These are phyloP conservation scores for Jackrogersella multiformis DNA, from an alignment of 495 filamentous ascomycete genomes.

Conservation along the genomic window DNA sequence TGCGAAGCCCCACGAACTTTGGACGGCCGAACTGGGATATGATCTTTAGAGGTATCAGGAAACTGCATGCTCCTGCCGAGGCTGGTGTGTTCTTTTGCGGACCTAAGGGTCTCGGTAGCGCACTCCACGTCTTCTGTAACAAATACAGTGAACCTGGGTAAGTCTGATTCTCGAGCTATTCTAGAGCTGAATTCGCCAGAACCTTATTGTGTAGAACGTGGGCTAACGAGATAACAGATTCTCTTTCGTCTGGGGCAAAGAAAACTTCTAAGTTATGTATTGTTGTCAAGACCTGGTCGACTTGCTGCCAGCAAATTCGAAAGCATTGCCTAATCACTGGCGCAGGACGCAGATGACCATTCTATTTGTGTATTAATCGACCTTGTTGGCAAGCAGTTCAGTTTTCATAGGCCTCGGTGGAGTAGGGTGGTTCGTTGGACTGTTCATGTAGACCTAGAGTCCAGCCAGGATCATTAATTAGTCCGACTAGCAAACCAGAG, in stretches of 20 bases:
- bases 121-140: conserved; percentile 78
- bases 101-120: conserved; percentile 73
- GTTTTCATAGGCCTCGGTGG: conserved; percentile 27
- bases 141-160: conserved; percentile 78
- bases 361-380: conserved; percentile 37
- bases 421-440: conserved; percentile 6
- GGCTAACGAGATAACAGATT: conserved; percentile 49
- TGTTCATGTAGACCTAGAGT: conserved; percentile 25
- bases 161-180: conserved; percentile 33
- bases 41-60: conserved; percentile 77
- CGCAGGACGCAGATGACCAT: conserved; percentile 40
- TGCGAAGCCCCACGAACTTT: conserved; percentile 79
- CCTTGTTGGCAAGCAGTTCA: conserved; percentile 26
- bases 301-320: conserved; percentile 14
- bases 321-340: conserved; percentile 36
- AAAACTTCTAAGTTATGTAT: conserved; percentile 69
- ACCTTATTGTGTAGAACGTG: not conserved
- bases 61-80: conserved; percentile 75
- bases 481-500: conserved; percentile 22
- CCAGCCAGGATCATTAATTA: conserved; percentile 25
- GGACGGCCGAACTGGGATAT: conserved; percentile 83
- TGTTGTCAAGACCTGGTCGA: conserved; percentile 27
- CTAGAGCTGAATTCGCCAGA: not conserved
- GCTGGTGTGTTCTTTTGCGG: conserved; percentile 85
- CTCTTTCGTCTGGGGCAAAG: conserved; percentile 77